A percentile compares a stretch with the other conserved stretches of the same genome.
These are phyloP conservation scores for Cryptococcus hybrid DNA, from an alignment of 1,284 basidiomycete genomes.

Conservation along the genomic window DNA sequence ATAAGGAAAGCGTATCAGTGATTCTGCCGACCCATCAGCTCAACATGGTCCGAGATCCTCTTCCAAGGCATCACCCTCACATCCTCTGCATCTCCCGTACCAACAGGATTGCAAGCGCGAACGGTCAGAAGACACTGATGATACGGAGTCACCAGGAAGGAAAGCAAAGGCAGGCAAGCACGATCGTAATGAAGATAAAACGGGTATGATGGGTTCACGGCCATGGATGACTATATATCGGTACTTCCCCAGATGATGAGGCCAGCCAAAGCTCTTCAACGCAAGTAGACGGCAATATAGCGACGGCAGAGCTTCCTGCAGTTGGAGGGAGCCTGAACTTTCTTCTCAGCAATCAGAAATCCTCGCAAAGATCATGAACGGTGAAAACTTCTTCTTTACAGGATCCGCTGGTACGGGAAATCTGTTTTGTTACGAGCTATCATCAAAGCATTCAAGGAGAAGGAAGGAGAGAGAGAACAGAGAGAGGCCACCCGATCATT, in stretches of 20 bases:
- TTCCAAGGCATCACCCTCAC: no score
- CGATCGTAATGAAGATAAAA: background rate
- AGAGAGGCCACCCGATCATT: no score
- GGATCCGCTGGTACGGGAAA: slow-evolving; percentile 96
- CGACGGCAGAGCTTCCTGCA: background rate
- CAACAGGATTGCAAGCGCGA: no score
- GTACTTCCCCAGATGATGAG: background rate
- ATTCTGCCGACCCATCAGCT: no score
- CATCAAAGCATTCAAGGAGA: slow-evolving; percentile 60
- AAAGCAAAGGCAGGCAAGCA: background rate
- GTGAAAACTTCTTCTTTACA: slow-evolving; percentile 84
- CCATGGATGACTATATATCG: background rate
- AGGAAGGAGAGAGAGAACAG: slow-evolving; percentile 15
- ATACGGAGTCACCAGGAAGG: background rate
- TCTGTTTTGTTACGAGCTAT: slow-evolving; percentile 83
- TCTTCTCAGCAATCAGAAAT: slow-evolving; percentile 65
- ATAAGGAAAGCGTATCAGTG: no score
- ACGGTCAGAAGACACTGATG: background rate
- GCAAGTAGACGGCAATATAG: no score
- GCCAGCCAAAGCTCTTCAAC: background rate
- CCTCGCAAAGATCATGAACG: slow-evolving; percentile 64
- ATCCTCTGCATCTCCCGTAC: no score
- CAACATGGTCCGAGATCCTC: no score
- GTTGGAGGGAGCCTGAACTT: slow-evolving; percentile 15
- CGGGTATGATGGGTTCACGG: background rate